Percentiles rank a stretch among this genome's conserved stretches.
Evolutionary conservation across 352 stramenopile genomes (phyloP).

Genomic region (Phytophthora idaei): DNA sequence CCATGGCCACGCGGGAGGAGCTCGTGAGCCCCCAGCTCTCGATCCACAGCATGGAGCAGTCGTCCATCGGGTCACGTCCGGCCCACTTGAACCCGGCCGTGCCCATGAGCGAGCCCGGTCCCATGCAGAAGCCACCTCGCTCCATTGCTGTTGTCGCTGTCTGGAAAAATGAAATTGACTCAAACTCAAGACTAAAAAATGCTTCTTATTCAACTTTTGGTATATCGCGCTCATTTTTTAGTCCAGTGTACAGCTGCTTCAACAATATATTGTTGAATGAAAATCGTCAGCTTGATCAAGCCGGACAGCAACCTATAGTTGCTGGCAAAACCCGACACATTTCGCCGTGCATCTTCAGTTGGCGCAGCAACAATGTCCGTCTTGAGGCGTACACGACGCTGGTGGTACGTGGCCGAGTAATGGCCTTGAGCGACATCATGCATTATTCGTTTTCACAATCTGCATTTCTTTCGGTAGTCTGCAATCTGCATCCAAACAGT

Average conservation of each 20-base stretch:
- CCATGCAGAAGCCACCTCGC: constrained; percentile 54
- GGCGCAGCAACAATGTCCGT: neutral
- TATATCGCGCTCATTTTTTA: neutral
- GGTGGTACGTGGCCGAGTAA: neutral
- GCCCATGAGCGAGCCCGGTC: constrained; percentile 69
- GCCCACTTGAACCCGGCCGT: constrained; percentile 58
- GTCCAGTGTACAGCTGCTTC: neutral
- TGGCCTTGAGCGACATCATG: neutral
- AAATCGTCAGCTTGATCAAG: neutral
- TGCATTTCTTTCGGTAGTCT: neutral
- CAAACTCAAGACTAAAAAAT: neutral
- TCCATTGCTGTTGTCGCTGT: constrained; percentile 6
- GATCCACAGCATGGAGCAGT: constrained; percentile 77
- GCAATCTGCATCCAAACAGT: neutral
- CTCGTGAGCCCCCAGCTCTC: constrained; percentile 63
- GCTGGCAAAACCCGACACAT: neutral
- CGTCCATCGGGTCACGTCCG: constrained; percentile 43
- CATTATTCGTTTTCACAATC: constrained; percentile 1
- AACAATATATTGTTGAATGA: constrained; percentile 2
- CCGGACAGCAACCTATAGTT: neutral
- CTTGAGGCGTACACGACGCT: too few relatives aligned
- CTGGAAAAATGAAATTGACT: neutral
- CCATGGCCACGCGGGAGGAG: constrained; percentile 40
- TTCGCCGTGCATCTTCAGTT: neutral
- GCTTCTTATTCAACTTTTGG: neutral